phyloP scores from a whole-genome alignment of 495 filamentous ascomycete genomes.

The Lasiosphaeriaceae sp. region DNA sequence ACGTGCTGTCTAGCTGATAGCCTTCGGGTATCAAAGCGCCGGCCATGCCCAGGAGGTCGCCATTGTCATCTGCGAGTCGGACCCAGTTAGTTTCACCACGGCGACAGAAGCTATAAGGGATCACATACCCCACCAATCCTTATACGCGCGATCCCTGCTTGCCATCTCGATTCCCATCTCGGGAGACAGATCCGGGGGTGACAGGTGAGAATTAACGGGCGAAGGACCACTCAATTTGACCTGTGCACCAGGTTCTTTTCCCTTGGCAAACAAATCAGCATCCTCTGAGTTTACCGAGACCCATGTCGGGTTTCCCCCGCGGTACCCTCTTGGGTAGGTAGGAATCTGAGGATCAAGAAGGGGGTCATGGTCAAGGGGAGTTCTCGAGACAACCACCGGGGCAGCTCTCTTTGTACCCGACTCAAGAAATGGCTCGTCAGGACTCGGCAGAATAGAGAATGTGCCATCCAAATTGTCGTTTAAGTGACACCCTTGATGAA shows the following conservation, averaged over 20 bases:
- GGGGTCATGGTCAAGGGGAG: not conserved
- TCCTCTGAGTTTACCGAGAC: not conserved
- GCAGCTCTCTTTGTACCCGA: not conserved
- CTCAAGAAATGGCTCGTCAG: not conserved
- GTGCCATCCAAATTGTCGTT: slow-evolving; percentile 25
- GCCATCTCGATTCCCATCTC: slow-evolving; percentile 2
- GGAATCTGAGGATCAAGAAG: not conserved
- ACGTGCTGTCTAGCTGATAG: slow-evolving; percentile 7
- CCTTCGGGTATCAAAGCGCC: slow-evolving; percentile 16
- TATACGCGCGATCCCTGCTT: slow-evolving; percentile 9
- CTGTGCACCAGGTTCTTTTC: not conserved
- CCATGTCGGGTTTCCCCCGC: not conserved
- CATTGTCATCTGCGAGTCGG: not conserved
- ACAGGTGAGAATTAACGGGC: too few relatives aligned
- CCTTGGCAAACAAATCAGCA: too few relatives aligned
- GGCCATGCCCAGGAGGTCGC: not conserved
- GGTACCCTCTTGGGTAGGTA: not conserved
- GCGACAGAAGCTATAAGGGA: not conserved
- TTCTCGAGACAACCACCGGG: not conserved
- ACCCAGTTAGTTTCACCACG: not conserved
- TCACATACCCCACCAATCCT: slow-evolving; percentile 9
- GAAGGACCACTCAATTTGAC: too few relatives aligned
- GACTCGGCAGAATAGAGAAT: slow-evolving; percentile 4
- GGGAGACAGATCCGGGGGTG: not conserved
- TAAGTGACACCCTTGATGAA: slow-evolving; percentile 2